Evolutionary conservation across 257 asterid species (phyloP).

Genomic region (Solanum etuberosum): DNA sequence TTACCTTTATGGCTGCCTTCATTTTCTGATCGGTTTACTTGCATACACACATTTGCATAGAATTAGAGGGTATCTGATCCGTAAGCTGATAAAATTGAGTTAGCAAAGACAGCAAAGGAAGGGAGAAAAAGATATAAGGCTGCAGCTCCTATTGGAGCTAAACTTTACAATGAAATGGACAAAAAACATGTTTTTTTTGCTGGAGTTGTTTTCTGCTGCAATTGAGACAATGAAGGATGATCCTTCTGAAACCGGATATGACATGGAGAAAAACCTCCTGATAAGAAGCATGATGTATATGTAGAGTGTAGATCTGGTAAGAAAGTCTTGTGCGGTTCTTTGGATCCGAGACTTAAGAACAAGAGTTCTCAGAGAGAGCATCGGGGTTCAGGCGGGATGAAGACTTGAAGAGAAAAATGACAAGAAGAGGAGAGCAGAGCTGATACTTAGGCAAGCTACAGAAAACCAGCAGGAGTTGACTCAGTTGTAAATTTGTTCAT

Average conservation of each 20-base stretch:
- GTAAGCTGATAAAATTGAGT: conserved; percentile 66
- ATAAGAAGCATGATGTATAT: conserved; percentile 44
- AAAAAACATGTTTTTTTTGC: conserved; percentile 44
- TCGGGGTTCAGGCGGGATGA: conserved; percentile 63
- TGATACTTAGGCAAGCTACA: conserved; percentile 56
- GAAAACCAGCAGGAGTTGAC: conserved; percentile 78
- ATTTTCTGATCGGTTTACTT: conserved; percentile 79
- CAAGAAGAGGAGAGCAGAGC: conserved; percentile 77
- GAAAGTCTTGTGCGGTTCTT: conserved; percentile 53
- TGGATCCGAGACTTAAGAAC: conserved; percentile 55
- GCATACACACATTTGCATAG: conserved; percentile 59
- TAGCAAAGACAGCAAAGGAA: conserved; percentile 75
- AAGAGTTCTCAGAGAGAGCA: conserved; percentile 31
- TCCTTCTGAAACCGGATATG: conserved; percentile 47
- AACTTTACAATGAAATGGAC: conserved; percentile 43
- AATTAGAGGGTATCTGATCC: conserved; percentile 71
- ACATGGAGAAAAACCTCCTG: conserved; percentile 28
- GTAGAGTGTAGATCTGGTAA: conserved; percentile 57
- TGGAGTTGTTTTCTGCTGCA: conserved; percentile 79
- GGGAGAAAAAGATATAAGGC: conserved; percentile 34
- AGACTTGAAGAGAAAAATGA: conserved; percentile 79
- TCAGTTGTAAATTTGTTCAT: conserved; percentile 65
- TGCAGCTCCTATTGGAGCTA: conserved; percentile 24
- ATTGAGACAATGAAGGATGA: conserved; percentile 78
- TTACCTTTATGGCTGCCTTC: conserved; percentile 80